Percentiles rank a stretch among this genome's conserved stretches.
These are phyloP conservation scores for Chenopodium quinoa DNA, from an alignment of 148 eudicot genomes.

Conservation along the genomic window DNA sequence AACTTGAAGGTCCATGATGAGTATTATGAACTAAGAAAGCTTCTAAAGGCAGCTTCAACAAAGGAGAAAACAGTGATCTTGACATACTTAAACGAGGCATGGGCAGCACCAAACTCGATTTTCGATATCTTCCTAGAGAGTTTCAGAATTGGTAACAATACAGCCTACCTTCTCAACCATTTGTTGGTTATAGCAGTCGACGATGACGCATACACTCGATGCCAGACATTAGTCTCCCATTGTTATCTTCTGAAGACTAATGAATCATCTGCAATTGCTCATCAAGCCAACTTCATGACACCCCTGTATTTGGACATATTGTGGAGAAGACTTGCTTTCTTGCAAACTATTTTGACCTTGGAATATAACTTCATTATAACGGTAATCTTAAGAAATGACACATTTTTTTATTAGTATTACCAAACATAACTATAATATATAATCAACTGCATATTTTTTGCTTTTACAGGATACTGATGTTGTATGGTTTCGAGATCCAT, in stretches of 20 bases:
- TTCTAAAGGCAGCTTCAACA: conserved; percentile 32
- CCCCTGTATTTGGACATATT: conserved; percentile 34
- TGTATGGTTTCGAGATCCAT: conserved; percentile 59
- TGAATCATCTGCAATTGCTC: conserved; percentile 21
- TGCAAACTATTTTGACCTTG: conserved; percentile 28
- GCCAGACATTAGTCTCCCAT: conserved; percentile 20
- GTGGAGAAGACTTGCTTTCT: conserved; percentile 35
- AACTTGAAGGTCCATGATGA: conserved; percentile 1
- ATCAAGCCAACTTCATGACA: conserved; percentile 36
- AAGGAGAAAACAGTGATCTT: conserved; percentile 31
- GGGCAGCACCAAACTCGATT: conserved; percentile 39
- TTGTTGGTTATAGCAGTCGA: conserved; percentile 33
- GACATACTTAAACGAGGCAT: conserved; percentile 35
- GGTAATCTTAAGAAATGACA: conserved; percentile 11
- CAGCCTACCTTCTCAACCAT: conserved; percentile 27
- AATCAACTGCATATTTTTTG: too few species aligned
- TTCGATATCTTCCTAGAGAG: conserved; percentile 35
- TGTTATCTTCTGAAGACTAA: conserved; percentile 32
- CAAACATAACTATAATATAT: too few species aligned
- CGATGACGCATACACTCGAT: conserved; percentile 26
- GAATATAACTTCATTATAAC: conserved; percentile 37
- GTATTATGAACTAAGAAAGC: conserved; percentile 22
- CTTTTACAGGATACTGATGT: conserved; percentile 46
- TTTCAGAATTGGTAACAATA: conserved; percentile 30
- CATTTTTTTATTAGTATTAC: too few species aligned